A percentile compares a stretch with the other conserved stretches of the same genome.
Evolutionary conservation across 306 rosid species (phyloP).

Genomic region (Argentina anserina): DNA sequence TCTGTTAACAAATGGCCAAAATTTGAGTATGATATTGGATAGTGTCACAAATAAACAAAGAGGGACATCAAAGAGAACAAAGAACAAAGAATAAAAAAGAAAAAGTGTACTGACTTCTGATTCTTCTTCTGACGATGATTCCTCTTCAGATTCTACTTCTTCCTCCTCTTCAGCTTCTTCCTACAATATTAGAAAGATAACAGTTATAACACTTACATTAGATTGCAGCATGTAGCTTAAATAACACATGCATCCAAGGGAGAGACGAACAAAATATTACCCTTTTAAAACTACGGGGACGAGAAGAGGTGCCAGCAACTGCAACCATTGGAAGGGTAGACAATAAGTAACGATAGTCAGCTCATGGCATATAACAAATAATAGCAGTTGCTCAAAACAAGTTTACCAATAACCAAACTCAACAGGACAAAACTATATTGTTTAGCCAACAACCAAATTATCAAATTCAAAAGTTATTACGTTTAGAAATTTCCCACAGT

Average conservation of each 20-base stretch:
- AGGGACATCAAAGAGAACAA: slow-evolving; percentile 5
- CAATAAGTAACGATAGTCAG: slow-evolving; percentile 21
- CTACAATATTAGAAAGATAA: slow-evolving; percentile 34
- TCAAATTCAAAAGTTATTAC: too few relatives aligned
- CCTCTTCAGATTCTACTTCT: slow-evolving; percentile 47
- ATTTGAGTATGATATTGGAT: slow-evolving; percentile 9
- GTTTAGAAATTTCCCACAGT: too few relatives aligned
- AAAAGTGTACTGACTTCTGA: slow-evolving; percentile 28
- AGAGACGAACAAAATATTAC: slow-evolving; percentile 29
- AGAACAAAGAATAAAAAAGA: background rate
- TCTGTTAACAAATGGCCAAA: slow-evolving; percentile 39
- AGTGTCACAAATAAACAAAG: slow-evolving; percentile 1
- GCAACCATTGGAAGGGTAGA: slow-evolving; percentile 37
- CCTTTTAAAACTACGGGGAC: slow-evolving; percentile 79
- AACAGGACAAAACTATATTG: background rate
- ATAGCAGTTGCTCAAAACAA: background rate
- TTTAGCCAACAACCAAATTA: background rate
- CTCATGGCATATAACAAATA: background rate
- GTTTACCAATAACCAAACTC: background rate
- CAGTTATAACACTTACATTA: background rate
- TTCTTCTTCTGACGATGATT: slow-evolving; percentile 48
- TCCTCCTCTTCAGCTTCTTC: slow-evolving; percentile 55
- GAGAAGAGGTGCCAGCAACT: slow-evolving; percentile 86
- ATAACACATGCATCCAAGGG: background rate
- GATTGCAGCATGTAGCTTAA: background rate